Evolutionary conservation across 306 rosid species (phyloP), one percentile per base, ranked within the genome.

Genomic region (Citrullus mucosospermus): DNA sequence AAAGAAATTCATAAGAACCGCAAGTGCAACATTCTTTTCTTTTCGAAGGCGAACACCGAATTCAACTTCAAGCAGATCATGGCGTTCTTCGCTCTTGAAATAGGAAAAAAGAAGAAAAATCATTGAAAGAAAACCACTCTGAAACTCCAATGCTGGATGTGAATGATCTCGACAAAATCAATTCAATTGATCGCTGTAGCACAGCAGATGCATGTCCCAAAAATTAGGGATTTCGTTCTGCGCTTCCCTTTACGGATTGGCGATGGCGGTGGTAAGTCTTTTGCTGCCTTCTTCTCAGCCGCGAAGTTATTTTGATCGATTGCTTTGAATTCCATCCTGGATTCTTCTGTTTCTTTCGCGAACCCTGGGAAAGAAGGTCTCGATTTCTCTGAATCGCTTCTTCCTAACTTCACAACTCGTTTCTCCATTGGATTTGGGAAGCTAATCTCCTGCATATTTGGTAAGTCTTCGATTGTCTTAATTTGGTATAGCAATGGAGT

Each of bases 161-260:
- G 12, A 34, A 66, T 71, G 22, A 18, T 22, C 6, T 8, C n/a
- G 4, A 48, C 15, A 48, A 71, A 71, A 73, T 34, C 62, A 76
- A 18, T 70, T 87, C 66, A 88, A 38, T 86, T 89, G 58, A 81
- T 83, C 82, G 87, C 79, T 76, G 97, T 86, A 43, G 93, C 83
- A 87, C 98, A 94, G 81, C 96, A 94, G 83, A 94, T 77, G 92
- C 93, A 92, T 80, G 80, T 90, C 78, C 90, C 85, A 76, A 94
- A 92, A 90, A 92, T 82, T 51, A 77, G 88, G 78, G 96, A 75
- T 59, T 81, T 82, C 34, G 59, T 62, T 78, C 81, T 90, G 32
- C 88, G 84, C 82, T 86, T 94, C 80, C 85, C 92, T 80, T 86
- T 87, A 77, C 82, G 88, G 80, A 84, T 86, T 13, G 83, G 73